Evolutionary conservation across 1,284 basidiomycete species (phyloP), one percentile per base, ranked within the genome.

Genomic region (Pseudozyma hubeiensis): DNA sequence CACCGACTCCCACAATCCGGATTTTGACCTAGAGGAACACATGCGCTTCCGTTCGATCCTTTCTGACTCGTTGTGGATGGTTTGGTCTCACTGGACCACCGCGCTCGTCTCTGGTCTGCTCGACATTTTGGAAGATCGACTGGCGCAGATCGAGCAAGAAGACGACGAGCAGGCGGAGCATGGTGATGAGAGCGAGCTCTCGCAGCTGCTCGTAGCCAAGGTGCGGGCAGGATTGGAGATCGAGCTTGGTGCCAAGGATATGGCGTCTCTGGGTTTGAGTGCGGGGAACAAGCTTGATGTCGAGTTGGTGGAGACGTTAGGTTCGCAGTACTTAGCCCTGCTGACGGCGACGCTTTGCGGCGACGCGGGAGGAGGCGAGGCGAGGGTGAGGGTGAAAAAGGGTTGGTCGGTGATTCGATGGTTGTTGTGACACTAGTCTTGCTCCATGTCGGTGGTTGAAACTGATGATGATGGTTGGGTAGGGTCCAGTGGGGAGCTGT

Each of bases 1-100:
- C 37, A 11, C 24, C 14, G 53, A 58, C 30, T 11, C 45, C 5
- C 9, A 8, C 43, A 31, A 11, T 14, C 40, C 17, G 30, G 46
- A 31, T 19, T 19, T 43, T 5, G 52, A 66, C 37, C 43, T 29
- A 31, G 39, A 44, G 7, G 45, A 47, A 7, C 30, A 60, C 19
- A 19, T 31, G 7, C 58, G 51, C 40, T 64, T 60, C 56, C 57
- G 50, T 17, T 54, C 58, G n/a, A 54, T 74, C 43, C 61, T 69
- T 14, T 66, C 63, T 33, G 67, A 64, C 48, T 66, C 66, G 49
- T 56, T 75, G n/a, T 75, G 67, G 66, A 75, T 66, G 63, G 72
- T 75, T 3, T 75, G 72, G 72, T 62, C 62, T 16, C 66, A 69
- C 17, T 75, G 72, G 72, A 70, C 66, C 24, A 59, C 53, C 33